Evolutionary conservation across 352 stramenopile genomes (phyloP), one percentile per base, ranked within the genome.

Genomic region (Globisporangium paroecandrum): DNA sequence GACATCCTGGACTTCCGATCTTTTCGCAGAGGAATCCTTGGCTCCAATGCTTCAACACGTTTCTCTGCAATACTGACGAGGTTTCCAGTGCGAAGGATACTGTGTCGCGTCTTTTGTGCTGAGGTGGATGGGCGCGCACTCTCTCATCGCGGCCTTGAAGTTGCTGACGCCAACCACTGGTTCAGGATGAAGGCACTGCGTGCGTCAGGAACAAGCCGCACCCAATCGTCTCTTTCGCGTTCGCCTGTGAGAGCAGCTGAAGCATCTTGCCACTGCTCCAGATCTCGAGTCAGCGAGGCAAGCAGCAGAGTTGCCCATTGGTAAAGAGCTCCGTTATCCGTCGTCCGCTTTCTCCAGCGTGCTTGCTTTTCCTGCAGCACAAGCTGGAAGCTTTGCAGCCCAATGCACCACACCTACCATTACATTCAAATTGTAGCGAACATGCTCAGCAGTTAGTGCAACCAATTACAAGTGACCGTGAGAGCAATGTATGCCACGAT

Each of bases 361-460:
- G 72, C 75, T 54, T 27, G 41, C 24, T 51, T 64, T 12, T 59
- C 38, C 62, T 68, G 38, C 9, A 85, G 60, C 22, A 70, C 66
- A 20, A 88, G 47, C 27, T 74, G 64, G 32, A 88, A 85, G 9
- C 68, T 74, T 55, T 75, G 62, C 15, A 85, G 61, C 38, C 79
- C 79, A 54, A 85, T 76, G 18, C 64, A 60, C 74, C 75, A 82
- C 32, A 88, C 69, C 79, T 88, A n/a, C 55, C 12, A 57, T 32
- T 32, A 13, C 41, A 55, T 22, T 27, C 25, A 55, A 8, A 6
- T 27, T 27, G 41, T 18, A 7, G n/a, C 8, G 64, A 41, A 49
- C 6, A 29, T 36, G 24, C 25, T 15, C 38, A 46, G 13, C 13
- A 20, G 13, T 32, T 13, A 61, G 3, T 29, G 18, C 13, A 68